Base-by-base conservation (phyloP, 352 stramenopile genomes). In the Globisporangium nodosum region DNA sequence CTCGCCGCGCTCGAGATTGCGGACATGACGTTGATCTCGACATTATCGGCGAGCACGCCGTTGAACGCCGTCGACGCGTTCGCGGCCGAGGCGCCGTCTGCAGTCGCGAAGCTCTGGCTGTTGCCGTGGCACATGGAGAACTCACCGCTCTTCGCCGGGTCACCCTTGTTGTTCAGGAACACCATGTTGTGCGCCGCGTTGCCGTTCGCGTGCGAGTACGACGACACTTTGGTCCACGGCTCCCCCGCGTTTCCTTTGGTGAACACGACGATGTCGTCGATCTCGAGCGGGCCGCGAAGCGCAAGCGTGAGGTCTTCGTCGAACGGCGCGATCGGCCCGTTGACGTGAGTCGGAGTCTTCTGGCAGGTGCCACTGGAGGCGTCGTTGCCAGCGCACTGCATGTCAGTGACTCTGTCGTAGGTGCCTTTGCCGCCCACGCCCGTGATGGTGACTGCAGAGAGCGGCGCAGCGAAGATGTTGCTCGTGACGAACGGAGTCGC, bases 81-180 rank as follows among this genome's bases (percentile, higher is more conserved):
- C 0, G 71, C 53, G 6, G 65, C 53, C 3, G 48, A 63, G 16
- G 49, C 58, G 20, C 69, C 70, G 46, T 84, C 59, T 9, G 58
- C 39, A 4, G 67, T 71, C 4, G 72, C 74, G 43, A 71, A 84
- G 61, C 71, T 75, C 53, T 83, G 74, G 40, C 69, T 71, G 54
- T 68, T 70, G 50, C 69, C 66, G 15, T 81, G 61, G 61, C 69
- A 83, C 48, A 64, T 70, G 37, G 74, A 64, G 37, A 76, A 79
- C 33, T 70, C 65, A 8, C 71, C 63, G 18, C 69, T 77, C 51
- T 66, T 64, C 3, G 63, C 35, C 18, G 53, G 27, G 35, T 74
- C 64, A n/a, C 71, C 71, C 21, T 71, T 71, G 66, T 81, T 84
- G 61, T 81, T 84, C 33, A 84, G 61, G 52, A 84, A 80, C 7